phyloP scores from a whole-genome alignment of 805 yeast species.

The Sugiyamaella mastotermitis region DNA sequence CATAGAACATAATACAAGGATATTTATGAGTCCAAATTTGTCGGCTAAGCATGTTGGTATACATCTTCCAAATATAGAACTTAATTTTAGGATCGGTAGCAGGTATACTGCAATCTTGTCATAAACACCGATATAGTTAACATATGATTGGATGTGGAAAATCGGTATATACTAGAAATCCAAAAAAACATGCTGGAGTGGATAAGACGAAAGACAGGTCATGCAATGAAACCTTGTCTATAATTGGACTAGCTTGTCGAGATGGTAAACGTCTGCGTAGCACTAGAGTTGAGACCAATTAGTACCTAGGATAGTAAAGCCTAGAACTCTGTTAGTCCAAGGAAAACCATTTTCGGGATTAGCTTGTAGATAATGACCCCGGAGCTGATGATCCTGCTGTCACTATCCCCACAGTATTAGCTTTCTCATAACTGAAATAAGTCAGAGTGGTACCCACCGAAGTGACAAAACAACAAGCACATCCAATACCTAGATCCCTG shows the following conservation, averaged over 20 bases:
- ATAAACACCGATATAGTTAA: conserved; percentile 21
- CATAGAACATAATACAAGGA: conserved; percentile 25
- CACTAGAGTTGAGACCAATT: conserved; percentile 19
- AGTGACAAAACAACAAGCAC: too few relatives aligned
- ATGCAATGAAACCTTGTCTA: conserved; percentile 5
- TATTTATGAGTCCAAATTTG: conserved; percentile 41
- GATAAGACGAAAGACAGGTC: conserved; percentile 22
- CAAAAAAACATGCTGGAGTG: conserved; percentile 23
- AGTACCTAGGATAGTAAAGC: conserved; percentile 37
- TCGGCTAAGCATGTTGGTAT: conserved; percentile 45
- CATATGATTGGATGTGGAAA: conserved; percentile 30
- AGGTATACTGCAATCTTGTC: conserved; percentile 23
- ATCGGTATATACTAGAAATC: conserved; percentile 31
- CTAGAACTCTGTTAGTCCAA: conserved; percentile 48
- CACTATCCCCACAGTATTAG: too few relatives aligned
- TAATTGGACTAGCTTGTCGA: conserved; percentile 7
- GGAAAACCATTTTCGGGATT: too few relatives aligned
- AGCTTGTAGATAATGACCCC: too few relatives aligned
- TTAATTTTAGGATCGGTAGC: conserved; percentile 32
- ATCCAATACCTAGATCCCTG: too few relatives aligned
- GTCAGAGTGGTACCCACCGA: too few relatives aligned
- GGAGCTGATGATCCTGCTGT: too few relatives aligned
- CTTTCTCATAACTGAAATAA: too few relatives aligned
- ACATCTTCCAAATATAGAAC: conserved; percentile 45
- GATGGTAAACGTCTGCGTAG: conserved; percentile 22